Percentiles rank a stretch among this genome's conserved stretches.
Evolutionary conservation across 305 asterid genomes (phyloP).

Genomic region (Striga hermonthica): DNA sequence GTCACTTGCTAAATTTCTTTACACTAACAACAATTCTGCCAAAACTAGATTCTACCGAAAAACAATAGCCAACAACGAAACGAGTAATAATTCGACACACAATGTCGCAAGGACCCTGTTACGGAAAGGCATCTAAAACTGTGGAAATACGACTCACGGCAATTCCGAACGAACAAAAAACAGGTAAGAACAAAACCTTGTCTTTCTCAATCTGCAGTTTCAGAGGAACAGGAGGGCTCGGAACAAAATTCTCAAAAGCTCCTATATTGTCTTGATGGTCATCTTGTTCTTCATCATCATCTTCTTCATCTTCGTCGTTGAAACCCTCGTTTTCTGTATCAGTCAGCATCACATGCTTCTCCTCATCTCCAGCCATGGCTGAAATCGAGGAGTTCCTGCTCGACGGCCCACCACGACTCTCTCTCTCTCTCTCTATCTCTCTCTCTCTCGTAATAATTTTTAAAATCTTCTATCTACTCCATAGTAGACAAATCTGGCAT

Average conservation of each 20-base stretch:
- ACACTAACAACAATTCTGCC: neutral
- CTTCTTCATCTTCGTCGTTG: neutral
- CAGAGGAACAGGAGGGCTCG: slow-evolving; percentile 76
- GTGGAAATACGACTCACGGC: too few relatives aligned
- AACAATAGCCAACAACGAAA: neutral
- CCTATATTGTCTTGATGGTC: slow-evolving; percentile 24
- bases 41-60: neutral
- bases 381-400: slow-evolving; percentile 23
- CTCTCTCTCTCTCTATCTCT: slow-evolving; percentile 32
- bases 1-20: too few relatives aligned
- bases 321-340: too few relatives aligned
- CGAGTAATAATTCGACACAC: neutral
- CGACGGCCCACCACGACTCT: slow-evolving; percentile 51
- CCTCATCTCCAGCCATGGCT: slow-evolving; percentile 23
- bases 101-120: neutral
- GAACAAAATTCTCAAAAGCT: slow-evolving; percentile 46
- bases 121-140: neutral
- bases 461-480: too few relatives aligned
- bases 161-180: too few relatives aligned
- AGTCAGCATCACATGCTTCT: neutral
- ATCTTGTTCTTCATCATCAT: slow-evolving; percentile 24
- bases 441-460: neutral
- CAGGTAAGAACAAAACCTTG: slow-evolving; percentile 40
- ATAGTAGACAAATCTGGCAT: too few relatives aligned
- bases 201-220: slow-evolving; percentile 73